Conservation (phyloP, 2,329 filamentous ascomycete species). For the Zymoseptoria brevis region DNA sequence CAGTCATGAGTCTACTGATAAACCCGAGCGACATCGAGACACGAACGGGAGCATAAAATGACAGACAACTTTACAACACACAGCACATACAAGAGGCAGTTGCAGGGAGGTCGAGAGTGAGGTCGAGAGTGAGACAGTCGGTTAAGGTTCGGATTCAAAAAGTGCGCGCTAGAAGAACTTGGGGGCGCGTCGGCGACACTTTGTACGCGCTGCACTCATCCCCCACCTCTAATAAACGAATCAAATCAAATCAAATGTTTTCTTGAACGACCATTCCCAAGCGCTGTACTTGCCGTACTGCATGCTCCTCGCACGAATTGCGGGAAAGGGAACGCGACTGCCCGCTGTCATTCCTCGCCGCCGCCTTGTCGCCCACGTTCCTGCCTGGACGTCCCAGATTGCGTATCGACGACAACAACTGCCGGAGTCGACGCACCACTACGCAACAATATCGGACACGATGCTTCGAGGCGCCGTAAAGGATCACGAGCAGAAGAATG, state of each 20-base stretch:
- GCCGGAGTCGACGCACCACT: constrained; percentile 7
- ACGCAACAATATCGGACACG: constrained; percentile 11
- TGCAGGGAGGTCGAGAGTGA: not conserved
- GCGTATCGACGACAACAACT: constrained; percentile 6
- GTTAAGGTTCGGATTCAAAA: not conserved
- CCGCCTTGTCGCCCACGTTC: constrained; percentile 7
- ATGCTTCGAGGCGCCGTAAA: constrained; percentile 38
- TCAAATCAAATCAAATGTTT: not conserved
- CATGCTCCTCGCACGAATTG: constrained; percentile 23
- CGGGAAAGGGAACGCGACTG: constrained; percentile 22
- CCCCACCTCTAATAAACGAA: not conserved
- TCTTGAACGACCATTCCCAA: not conserved
- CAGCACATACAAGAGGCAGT: too few species aligned
- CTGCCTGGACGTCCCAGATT: constrained; percentile 10
- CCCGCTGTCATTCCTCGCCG: constrained; percentile 17
- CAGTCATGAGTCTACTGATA: too few species aligned
- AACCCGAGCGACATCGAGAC: too few species aligned
- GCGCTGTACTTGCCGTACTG: constrained; percentile 18
- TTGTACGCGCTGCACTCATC: not conserved
- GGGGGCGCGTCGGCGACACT: not conserved
- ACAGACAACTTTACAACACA: too few species aligned
- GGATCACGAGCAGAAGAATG: constrained; percentile 30
- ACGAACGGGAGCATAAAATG: too few species aligned
- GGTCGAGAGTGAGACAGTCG: not conserved
- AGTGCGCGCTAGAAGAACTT: not conserved